Evolutionary conservation across 192 early-diverging fungal genomes (phyloP).

Genomic region (Dispira parvispora): DNA sequence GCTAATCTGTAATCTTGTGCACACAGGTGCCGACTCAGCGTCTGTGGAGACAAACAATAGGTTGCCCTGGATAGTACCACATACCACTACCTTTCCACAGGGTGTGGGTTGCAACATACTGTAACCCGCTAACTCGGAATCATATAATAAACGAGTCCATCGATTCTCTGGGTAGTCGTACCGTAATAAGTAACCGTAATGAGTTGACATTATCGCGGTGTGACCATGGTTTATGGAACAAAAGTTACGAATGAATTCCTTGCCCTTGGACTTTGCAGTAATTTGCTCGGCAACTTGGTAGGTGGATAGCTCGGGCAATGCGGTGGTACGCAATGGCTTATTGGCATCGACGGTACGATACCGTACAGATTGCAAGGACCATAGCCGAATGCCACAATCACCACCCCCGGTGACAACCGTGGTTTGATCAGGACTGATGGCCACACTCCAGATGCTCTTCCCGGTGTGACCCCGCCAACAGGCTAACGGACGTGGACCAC

Average conservation of each 20-base stretch:
- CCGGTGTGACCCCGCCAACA: constrained; percentile 65
- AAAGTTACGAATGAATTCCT: constrained; percentile 33
- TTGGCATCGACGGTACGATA: constrained; percentile 14
- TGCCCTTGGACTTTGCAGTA: background rate
- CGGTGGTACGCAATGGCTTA: constrained; percentile 13
- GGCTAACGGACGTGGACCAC: constrained; percentile 32
- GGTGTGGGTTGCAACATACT: constrained; percentile 10
- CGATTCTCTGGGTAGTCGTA: background rate
- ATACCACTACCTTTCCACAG: constrained; percentile 12
- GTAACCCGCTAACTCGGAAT: constrained; percentile 14
- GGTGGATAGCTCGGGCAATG: constrained; percentile 11
- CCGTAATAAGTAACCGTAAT: constrained; percentile 24
- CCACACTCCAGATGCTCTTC: constrained; percentile 71
- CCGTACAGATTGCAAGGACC: constrained; percentile 27
- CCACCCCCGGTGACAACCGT: constrained; percentile 59
- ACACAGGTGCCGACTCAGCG: background rate
- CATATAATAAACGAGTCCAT: background rate
- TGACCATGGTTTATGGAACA: constrained; percentile 15
- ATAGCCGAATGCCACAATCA: constrained; percentile 63
- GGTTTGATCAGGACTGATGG: constrained; percentile 29
- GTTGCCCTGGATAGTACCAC: constrained; percentile 21
- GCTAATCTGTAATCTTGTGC: background rate
- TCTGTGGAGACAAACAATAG: constrained; percentile 8
- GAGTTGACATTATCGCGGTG: constrained; percentile 21
- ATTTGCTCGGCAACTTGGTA: constrained; percentile 12